phyloP scores from a whole-genome alignment of 345 rosid species.

The Toxicodendron radicans region DNA sequence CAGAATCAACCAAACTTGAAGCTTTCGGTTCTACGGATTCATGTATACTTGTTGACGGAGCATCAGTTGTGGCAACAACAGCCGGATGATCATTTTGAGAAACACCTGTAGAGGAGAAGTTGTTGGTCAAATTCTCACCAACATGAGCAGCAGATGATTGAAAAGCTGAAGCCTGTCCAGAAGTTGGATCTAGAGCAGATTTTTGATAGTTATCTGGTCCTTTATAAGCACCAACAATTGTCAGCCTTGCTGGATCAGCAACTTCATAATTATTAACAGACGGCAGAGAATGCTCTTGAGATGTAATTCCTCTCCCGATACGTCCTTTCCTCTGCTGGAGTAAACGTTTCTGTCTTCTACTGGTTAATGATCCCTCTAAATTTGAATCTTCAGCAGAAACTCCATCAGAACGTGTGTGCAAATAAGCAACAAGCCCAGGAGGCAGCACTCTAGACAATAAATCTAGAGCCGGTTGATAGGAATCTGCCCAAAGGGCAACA shows the following conservation, averaged over 20 bases:
- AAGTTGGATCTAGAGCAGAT: conserved; percentile 44
- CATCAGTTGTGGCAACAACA: conserved; percentile 36
- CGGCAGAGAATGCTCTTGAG: conserved; percentile 63
- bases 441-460: too few relatives aligned
- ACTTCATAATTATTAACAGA: conserved; percentile 54
- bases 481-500: too few relatives aligned
- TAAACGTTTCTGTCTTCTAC: conserved; percentile 78
- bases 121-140: conserved; percentile 48
- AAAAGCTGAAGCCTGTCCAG: conserved; percentile 42
- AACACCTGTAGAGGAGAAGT: conserved; percentile 41
- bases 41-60: conserved; percentile 37
- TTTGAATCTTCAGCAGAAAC: too few relatives aligned
- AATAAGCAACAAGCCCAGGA: too few relatives aligned
- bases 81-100: conserved; percentile 52
- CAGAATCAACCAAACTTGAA: conserved; percentile 48
- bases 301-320: conserved; percentile 47
- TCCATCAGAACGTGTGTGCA: too few relatives aligned
- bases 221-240: conserved; percentile 36
- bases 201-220: conserved; percentile 52
- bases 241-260: conserved; percentile 51
- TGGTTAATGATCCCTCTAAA: too few relatives aligned
- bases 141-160: conserved; percentile 36
- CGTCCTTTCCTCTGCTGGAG: conserved; percentile 92
- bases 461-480: too few relatives aligned
- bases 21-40: conserved; percentile 50